Evolutionary conservation across 768 basidiomycete species (phyloP).

Genomic region (Suillus brevipes): DNA sequence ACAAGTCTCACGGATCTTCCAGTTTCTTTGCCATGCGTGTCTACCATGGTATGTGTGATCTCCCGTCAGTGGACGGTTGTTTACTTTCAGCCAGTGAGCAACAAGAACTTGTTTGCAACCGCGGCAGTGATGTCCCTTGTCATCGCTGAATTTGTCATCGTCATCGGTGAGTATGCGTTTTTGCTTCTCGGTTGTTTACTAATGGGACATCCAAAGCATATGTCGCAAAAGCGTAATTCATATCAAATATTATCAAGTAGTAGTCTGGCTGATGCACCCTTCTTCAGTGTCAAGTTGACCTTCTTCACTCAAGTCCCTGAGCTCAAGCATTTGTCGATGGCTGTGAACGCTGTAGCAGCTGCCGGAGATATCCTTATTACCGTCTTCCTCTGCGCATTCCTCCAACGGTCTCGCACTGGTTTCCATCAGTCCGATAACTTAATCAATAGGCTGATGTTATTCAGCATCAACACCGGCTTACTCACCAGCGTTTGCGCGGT

Average conservation of each 20-base stretch:
- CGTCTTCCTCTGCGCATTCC: conserved; percentile 38
- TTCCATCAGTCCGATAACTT: conserved; percentile 50
- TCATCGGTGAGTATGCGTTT: conserved; percentile 27
- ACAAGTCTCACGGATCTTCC: neutral
- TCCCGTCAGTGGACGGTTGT: neutral
- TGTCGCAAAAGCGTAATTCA: conserved; percentile 33
- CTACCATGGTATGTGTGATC: conserved; percentile 38
- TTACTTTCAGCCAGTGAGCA: conserved; percentile 40
- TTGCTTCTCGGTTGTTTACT: neutral
- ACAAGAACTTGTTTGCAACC: conserved; percentile 40
- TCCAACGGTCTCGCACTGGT: conserved; percentile 47
- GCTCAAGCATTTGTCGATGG: conserved; percentile 50
- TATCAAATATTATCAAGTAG: neutral
- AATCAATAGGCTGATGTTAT: conserved; percentile 50
- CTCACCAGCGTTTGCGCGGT: conserved; percentile 46
- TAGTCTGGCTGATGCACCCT: neutral
- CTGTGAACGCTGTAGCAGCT: conserved; percentile 51
- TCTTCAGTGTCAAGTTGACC: conserved; percentile 34
- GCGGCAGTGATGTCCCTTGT: conserved; percentile 36
- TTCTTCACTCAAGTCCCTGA: conserved; percentile 47
- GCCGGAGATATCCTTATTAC: conserved; percentile 48
- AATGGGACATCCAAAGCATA: conserved; percentile 28
- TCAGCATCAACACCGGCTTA: conserved; percentile 39
- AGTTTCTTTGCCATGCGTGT: conserved; percentile 47
- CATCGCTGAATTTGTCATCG: conserved; percentile 37